A percentile compares a stretch with the other conserved stretches of the same genome.
Conservation (phyloP, 2,329 filamentous ascomycete genomes). For the Botrytis porri region DNA sequence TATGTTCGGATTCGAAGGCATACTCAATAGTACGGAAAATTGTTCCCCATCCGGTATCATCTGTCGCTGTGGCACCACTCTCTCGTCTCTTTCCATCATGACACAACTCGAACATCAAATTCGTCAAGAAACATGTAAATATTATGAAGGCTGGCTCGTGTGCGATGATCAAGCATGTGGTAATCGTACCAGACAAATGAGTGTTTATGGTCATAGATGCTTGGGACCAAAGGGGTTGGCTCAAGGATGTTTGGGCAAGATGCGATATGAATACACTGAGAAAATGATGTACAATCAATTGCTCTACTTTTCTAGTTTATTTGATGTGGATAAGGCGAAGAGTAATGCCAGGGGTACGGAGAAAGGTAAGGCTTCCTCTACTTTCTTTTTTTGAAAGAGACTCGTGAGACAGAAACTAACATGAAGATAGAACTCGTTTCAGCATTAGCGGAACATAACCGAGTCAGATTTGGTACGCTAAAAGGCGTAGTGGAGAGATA, state of each 20-base stretch:
- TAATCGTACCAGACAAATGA: conserved; percentile 84
- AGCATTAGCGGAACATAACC: conserved; percentile 78
- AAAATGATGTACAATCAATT: conserved; percentile 94
- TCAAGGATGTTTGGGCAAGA: conserved; percentile 78
- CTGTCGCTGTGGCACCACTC: conserved; percentile 66
- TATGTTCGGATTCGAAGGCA: conserved; percentile 71
- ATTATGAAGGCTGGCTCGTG: conserved; percentile 89
- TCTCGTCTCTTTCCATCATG: conserved; percentile 71
- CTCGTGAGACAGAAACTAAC: conserved; percentile 25
- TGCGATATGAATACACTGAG: conserved; percentile 85
- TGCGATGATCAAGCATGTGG: conserved; percentile 89
- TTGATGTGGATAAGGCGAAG: conserved; percentile 83
- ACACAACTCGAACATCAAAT: conserved; percentile 87
- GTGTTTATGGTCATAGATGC: conserved; percentile 87
- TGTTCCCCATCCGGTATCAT: conserved; percentile 72
- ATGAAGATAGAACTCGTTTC: conserved; percentile 47
- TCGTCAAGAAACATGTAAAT: conserved; percentile 71
- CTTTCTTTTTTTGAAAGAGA: background rate
- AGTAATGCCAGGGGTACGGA: conserved; percentile 48
- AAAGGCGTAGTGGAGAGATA: conserved; percentile 78
- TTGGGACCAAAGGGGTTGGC: conserved; percentile 83
- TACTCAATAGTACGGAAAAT: conserved; percentile 55
- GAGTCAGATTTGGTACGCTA: conserved; percentile 71
- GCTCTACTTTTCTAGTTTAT: conserved; percentile 79
- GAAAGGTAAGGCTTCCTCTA: conserved; percentile 39